Percentiles rank a stretch among this genome's conserved stretches.
These are phyloP conservation scores for Ophiosphaerella korrae DNA, from an alignment of 2,329 filamentous ascomycete genomes.

Conservation along the genomic window DNA sequence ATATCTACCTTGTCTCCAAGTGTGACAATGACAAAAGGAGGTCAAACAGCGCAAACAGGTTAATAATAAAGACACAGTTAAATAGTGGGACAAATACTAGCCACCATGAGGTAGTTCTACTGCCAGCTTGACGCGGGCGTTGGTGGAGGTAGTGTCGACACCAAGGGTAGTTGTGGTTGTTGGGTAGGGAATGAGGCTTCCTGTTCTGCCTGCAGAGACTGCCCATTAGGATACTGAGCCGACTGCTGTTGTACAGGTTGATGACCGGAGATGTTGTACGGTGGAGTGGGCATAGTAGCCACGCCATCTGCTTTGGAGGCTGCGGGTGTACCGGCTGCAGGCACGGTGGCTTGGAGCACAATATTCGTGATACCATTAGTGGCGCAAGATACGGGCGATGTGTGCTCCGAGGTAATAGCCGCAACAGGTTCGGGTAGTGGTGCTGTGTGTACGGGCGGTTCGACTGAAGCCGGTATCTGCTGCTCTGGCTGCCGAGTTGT, in stretches of 20 bases:
- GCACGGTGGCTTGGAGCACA: constrained; percentile 2
- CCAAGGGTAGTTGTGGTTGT: neutral
- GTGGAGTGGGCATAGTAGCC: constrained; percentile 26
- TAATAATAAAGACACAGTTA: neutral
- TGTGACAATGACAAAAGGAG: neutral
- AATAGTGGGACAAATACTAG: neutral
- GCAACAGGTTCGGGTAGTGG: constrained; percentile 1
- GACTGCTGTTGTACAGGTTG: neutral
- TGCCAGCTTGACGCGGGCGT: constrained; percentile 23
- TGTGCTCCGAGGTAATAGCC: neutral
- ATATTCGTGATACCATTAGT: constrained; percentile 11
- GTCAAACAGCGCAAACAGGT: neutral
- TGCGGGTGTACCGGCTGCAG: constrained; percentile 2
- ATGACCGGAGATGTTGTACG: neutral
- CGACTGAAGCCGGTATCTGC: neutral
- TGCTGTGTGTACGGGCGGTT: constrained; percentile 1
- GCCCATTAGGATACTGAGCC: neutral
- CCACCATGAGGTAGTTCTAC: constrained; percentile 9
- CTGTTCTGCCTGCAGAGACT: neutral
- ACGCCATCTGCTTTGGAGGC: constrained; percentile 17
- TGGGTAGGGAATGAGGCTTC: no score
- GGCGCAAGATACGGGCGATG: neutral
- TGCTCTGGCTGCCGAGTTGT: constrained; percentile 9
- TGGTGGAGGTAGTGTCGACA: neutral
- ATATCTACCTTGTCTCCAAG: neutral